Evolutionary conservation across 306 rosid genomes (phyloP).

Genomic region (Calophaca sinica): DNA sequence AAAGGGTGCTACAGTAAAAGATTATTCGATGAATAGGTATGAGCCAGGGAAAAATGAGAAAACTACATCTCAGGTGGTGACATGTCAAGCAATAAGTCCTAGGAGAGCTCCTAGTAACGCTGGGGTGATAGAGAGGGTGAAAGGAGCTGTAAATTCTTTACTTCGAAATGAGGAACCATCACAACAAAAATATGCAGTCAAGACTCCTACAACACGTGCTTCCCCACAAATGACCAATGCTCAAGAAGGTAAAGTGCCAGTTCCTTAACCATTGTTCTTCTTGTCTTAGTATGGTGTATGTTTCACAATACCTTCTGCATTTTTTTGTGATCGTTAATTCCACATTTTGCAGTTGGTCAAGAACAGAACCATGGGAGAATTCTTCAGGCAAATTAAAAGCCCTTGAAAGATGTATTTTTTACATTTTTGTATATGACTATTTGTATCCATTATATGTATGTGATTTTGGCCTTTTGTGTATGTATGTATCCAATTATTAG

Average conservation of each 20-base stretch:
- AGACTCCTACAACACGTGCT: conserved; percentile 44
- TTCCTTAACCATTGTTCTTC: conserved; percentile 2
- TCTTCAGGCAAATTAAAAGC: conserved; percentile 71
- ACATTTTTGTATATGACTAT: conserved; percentile 21
- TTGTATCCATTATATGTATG: conserved; percentile 25
- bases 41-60: conserved; percentile 70
- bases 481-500: conserved; percentile 41
- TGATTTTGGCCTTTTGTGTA: conserved; percentile 10
- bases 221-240: conserved; percentile 51
- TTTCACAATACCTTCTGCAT: not conserved
- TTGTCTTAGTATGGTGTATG: not conserved
- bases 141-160: conserved; percentile 76
- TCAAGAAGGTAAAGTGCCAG: conserved; percentile 53
- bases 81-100: conserved; percentile 56
- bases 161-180: conserved; percentile 57
- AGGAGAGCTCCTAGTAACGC: conserved; percentile 45
- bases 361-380: conserved; percentile 72
- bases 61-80: conserved; percentile 62
- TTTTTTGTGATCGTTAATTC: conserved; percentile 25
- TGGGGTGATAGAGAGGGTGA: conserved; percentile 74
- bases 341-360: conserved; percentile 64
- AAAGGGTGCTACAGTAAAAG: conserved; percentile 34
- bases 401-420: not conserved
- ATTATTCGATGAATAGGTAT: conserved; percentile 41
- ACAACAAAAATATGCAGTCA: conserved; percentile 39